Evolutionary conservation across 2,329 filamentous ascomycete species (phyloP).

Genomic region (Calonectria naviculata): DNA sequence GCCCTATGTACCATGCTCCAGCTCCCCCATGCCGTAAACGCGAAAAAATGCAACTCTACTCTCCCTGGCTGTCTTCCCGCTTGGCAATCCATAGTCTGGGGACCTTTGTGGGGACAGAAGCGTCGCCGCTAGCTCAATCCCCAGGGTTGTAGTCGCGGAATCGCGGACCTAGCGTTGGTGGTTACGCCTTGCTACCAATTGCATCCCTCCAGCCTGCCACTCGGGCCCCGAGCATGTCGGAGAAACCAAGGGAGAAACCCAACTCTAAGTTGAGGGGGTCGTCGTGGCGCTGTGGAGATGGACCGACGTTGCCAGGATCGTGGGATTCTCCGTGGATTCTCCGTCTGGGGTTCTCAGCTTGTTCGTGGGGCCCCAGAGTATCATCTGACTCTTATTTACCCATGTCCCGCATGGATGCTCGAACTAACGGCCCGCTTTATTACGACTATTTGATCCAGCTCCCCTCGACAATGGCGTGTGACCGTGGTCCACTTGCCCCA

Average conservation of each 20-base stretch:
- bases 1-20: not conserved
- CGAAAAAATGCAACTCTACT: not conserved
- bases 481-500: not conserved
- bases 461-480: not conserved
- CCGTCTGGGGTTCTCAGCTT: not conserved
- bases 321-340: conserved; percentile 2
- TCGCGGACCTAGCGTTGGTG: not conserved
- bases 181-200: not conserved
- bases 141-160: not conserved
- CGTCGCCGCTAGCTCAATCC: not conserved
- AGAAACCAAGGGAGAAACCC: conserved; percentile 2
- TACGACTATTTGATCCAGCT: not conserved
- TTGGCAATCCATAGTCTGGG: not conserved
- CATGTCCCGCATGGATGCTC: not conserved
- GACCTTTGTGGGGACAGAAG: not conserved
- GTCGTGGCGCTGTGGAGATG: not conserved
- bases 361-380: not conserved
- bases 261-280: not conserved
- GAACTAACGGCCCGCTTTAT: not conserved
- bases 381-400: not conserved
- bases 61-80: not conserved
- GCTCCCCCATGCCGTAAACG: not conserved
- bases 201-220: not conserved
- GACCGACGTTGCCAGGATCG: not conserved
- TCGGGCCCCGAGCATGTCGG: not conserved